A percentile compares a stretch with the other conserved stretches of the same genome.
Evolutionary conservation across 805 yeast species (phyloP).

Genomic region (Debaryomyces prosopidis): DNA sequence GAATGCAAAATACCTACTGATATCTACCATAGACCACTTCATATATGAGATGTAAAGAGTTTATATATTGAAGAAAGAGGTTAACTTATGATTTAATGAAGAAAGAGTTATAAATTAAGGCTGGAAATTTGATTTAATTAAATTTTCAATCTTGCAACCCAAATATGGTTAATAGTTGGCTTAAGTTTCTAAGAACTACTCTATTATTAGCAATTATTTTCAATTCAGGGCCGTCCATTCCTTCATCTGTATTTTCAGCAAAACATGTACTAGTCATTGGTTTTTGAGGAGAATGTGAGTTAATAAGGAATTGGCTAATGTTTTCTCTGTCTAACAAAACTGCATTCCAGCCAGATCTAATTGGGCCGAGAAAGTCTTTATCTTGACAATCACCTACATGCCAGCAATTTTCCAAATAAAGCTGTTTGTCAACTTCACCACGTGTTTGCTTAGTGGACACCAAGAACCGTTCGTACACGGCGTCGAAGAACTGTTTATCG

Average conservation of each 20-base stretch:
- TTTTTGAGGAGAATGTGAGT: conserved; percentile 1
- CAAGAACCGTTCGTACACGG: neutral
- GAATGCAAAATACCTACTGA: too few relatives aligned
- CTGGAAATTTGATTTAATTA: too few relatives aligned
- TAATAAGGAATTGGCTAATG: conserved; percentile 13
- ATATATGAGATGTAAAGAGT: too few relatives aligned
- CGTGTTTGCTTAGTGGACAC: neutral
- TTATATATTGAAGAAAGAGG: too few relatives aligned
- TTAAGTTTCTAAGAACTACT: conserved; percentile 19
- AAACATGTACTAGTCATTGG: neutral
- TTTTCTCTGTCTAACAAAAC: conserved; percentile 50
- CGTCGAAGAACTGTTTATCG: conserved; percentile 42
- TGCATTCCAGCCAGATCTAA: conserved; percentile 62
- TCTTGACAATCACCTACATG: conserved; percentile 66
- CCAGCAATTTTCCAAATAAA: conserved; percentile 39
- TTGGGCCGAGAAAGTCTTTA: conserved; percentile 56
- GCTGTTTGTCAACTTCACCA: conserved; percentile 15
- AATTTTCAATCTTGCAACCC: too few relatives aligned
- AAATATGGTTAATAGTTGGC: neutral
- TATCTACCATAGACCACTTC: too few relatives aligned
- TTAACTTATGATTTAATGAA: too few relatives aligned
- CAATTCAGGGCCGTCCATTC: conserved; percentile 14
- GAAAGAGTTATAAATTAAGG: too few relatives aligned
- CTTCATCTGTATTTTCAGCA: conserved; percentile 1
- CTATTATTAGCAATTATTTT: conserved; percentile 36